Percentiles rank a stretch among this genome's conserved stretches.
These are phyloP conservation scores for Thymus mandschuricus DNA, from an alignment of 257 asterid genomes.

Conservation along the genomic window DNA sequence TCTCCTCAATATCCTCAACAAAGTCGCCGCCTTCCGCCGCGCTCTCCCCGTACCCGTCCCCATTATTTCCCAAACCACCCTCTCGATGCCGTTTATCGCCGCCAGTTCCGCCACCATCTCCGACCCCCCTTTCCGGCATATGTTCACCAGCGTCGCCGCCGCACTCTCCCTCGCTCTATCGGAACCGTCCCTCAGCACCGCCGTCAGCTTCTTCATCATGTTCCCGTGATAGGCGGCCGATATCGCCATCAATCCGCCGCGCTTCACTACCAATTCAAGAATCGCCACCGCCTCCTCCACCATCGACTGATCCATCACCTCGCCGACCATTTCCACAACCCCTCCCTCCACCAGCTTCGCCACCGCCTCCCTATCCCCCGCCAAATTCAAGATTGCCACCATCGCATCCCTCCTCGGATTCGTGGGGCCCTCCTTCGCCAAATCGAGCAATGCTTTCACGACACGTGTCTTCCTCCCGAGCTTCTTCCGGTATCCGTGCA, in stretches of 20 bases:
- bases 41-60: slow-evolving; percentile 80
- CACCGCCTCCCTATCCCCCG: slow-evolving; percentile 73
- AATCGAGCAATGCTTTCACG: slow-evolving; percentile 61
- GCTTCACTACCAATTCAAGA: slow-evolving; percentile 76
- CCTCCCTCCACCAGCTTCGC: slow-evolving; percentile 73
- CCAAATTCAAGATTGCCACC: slow-evolving; percentile 78
- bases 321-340: slow-evolving; percentile 66
- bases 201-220: slow-evolving; percentile 49
- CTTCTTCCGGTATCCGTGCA: slow-evolving; percentile 61
- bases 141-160: slow-evolving; percentile 70
- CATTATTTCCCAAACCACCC: slow-evolving; percentile 82
- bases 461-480: slow-evolving; percentile 65
- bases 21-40: slow-evolving; percentile 73
- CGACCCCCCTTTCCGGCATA: slow-evolving; percentile 80
- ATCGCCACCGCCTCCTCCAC: slow-evolving; percentile 76
- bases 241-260: slow-evolving; percentile 70
- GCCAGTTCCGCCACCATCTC: slow-evolving; percentile 77
- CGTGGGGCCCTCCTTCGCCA: slow-evolving; percentile 65
- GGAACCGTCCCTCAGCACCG: slow-evolving; percentile 65
- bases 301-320: slow-evolving; percentile 51
- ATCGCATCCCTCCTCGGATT: slow-evolving; percentile 71
- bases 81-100: slow-evolving; percentile 61
- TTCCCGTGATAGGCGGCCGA: slow-evolving; percentile 52
- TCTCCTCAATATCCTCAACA: slow-evolving; percentile 81
- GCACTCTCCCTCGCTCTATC: slow-evolving; percentile 73